Evolutionary conservation across 371 early-diverging fungal species (phyloP).

Genomic region (Mycotypha africana): DNA sequence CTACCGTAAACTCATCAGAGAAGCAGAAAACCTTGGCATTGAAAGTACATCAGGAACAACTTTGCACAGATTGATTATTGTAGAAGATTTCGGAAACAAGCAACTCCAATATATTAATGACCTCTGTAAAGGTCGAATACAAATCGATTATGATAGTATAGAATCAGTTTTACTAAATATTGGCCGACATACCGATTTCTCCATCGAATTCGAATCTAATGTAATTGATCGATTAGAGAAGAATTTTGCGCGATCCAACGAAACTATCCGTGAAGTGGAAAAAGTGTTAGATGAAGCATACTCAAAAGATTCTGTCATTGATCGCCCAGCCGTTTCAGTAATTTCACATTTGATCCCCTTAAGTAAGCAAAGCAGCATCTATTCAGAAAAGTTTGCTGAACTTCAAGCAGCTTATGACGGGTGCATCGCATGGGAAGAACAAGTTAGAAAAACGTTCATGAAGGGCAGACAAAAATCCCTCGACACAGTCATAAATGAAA

Average conservation of each 20-base stretch:
- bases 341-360: conserved; percentile 4
- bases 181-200: background rate
- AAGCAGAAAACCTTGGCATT: conserved; percentile 9
- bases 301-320: background rate
- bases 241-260: conserved; percentile 3
- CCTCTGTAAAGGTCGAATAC: conserved; percentile 9
- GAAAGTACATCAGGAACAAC: background rate
- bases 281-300: background rate
- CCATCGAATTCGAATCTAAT: conserved; percentile 8
- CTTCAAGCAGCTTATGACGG: conserved; percentile 1
- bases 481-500: conserved; percentile 7
- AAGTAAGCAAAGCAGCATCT: conserved; percentile 5
- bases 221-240: conserved; percentile 3
- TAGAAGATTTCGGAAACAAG: conserved; percentile 4
- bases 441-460: conserved; percentile 10
- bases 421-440: conserved; percentile 10
- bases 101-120: conserved; percentile 8
- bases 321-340: conserved; percentile 9
- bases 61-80: background rate
- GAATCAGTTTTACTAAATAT: conserved; percentile 1
- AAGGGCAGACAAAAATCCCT: conserved; percentile 12
- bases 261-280: conserved; percentile 5
- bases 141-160: conserved; percentile 6
- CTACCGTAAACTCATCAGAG: conserved; percentile 10
- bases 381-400: conserved; percentile 5